Percentiles rank a stretch among this genome's conserved stretches.
Evolutionary conservation across 2,329 filamentous ascomycete species (phyloP).

Genomic region (Clonostachys solani): DNA sequence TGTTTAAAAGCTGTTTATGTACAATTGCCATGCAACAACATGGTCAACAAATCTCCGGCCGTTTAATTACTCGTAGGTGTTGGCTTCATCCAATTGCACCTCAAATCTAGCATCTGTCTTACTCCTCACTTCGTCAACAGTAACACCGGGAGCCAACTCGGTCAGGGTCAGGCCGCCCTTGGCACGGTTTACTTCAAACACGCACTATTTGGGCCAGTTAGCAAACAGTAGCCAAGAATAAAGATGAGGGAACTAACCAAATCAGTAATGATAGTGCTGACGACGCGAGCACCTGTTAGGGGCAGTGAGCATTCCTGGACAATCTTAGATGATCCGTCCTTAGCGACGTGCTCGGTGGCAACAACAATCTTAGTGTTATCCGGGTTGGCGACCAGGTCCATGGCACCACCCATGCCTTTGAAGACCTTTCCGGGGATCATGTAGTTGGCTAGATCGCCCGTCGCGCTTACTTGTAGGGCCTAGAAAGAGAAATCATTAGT

Average conservation of each 20-base stretch:
- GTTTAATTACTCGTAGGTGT: too few species aligned
- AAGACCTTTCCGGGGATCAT: constrained; percentile 86
- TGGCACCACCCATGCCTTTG: constrained; percentile 82
- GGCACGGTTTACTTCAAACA: constrained; percentile 63
- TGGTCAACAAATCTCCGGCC: too few species aligned
- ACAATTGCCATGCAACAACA: too few species aligned
- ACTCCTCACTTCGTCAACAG: constrained; percentile 60
- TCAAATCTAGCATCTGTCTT: constrained; percentile 68
- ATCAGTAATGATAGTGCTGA: constrained; percentile 71
- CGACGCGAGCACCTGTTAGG: constrained; percentile 60
- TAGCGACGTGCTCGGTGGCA: constrained; percentile 65
- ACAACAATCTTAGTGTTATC: constrained; percentile 70
- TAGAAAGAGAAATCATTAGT: background rate
- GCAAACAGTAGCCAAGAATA: background rate
- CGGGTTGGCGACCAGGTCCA: constrained; percentile 70
- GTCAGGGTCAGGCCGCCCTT: constrained; percentile 62
- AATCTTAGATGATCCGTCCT: constrained; percentile 66
- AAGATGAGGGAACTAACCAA: constrained; percentile 45
- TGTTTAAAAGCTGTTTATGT: too few species aligned
- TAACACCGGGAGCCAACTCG: constrained; percentile 65
- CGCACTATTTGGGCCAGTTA: constrained; percentile 40
- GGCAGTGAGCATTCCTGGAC: constrained; percentile 60
- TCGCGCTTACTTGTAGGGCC: constrained; percentile 73
- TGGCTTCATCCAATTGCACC: constrained; percentile 23
- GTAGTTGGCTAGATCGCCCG: constrained; percentile 81